Evolutionary conservation across 2,329 filamentous ascomycete species (phyloP), one percentile per base, ranked within the genome.

Genomic region (Hypoxylon sp.): DNA sequence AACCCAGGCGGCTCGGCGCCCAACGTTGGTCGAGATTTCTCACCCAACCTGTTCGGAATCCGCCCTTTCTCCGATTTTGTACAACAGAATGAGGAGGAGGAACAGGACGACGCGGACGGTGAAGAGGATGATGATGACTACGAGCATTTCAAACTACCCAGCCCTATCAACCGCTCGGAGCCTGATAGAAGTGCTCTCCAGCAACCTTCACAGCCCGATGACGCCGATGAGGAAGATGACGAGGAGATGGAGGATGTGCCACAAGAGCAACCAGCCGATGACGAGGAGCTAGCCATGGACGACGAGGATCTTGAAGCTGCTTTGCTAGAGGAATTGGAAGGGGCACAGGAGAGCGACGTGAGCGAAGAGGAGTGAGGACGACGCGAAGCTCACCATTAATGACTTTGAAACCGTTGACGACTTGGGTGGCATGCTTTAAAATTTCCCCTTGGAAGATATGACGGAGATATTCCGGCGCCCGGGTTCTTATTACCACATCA

Each of bases 21-120:
- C 8, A 56, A 58, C 24, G 65, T 76, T 63, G 67, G 67, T 41
- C 72, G 77, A 17, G 79, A 82, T 71, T 84, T 84, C 72, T 84
- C 82, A 3, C 82, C 83, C 0, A 79, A 82, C 0, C 82, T 85
- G 71, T 79, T 82, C 17, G 70, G 77, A 3, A 70, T 56, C 10
- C 78, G 82, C 22, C 80, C 80, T 20, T 87, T 87, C 70, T 84
- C 84, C 56, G 84, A 87, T 17, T 85, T 86, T 56, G 76, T 81
- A 63, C 77, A 79, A 41, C 79, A 83, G 54, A 79, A 78, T 2
- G 79, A 73, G 24, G 80, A 81, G 51, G 75, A 71, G 28, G 81
- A 81, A 39, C 79, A 72, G 22, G 72, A 76, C 43, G 79, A 79
- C n/a, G 79, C 75, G 13, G 81, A 83, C 72, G 81, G 84, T 26